Percentiles rank a stretch among this genome's conserved stretches.
Conservation (phyloP, 495 filamentous ascomycete genomes). For the Penicillium manginii region DNA sequence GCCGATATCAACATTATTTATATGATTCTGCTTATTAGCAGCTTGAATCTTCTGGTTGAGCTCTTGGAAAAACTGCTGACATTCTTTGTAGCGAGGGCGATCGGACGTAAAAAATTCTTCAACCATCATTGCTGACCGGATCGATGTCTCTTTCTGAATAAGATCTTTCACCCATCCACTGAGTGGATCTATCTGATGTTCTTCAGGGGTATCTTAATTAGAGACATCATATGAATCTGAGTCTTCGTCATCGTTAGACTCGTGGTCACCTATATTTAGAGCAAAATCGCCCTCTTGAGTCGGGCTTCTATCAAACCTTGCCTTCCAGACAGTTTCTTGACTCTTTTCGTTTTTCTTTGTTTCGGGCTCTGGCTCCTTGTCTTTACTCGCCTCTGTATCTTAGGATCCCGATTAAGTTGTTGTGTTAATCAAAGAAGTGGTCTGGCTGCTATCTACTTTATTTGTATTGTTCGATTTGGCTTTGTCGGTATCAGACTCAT, state of each 20-base stretch:
- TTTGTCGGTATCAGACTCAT: background rate
- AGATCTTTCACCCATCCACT: conserved; percentile 9
- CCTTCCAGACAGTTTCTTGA: too few relatives aligned
- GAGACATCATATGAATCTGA: background rate
- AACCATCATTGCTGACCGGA: background rate
- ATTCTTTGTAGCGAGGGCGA: background rate
- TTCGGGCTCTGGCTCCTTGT: too few relatives aligned
- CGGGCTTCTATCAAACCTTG: conserved; percentile 3
- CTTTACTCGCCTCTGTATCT: too few relatives aligned
- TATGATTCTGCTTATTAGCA: background rate
- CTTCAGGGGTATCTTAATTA: background rate
- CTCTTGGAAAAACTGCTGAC: background rate
- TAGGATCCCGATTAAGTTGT: too few relatives aligned
- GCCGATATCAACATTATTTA: background rate
- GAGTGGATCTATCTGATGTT: conserved; percentile 5
- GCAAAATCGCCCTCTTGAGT: conserved; percentile 6
- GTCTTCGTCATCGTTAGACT: conserved; percentile 6
- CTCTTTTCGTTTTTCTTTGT: too few relatives aligned
- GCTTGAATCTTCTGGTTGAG: conserved; percentile 9
- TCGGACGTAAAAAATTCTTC: conserved; percentile 9
- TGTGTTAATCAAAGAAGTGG: too few relatives aligned
- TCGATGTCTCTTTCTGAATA: background rate
- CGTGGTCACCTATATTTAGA: background rate
- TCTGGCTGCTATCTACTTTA: background rate
- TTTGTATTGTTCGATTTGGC: background rate